phyloP scores from a whole-genome alignment of 192 early-diverging fungal genomes.

The Umbelopsis sp. region DNA sequence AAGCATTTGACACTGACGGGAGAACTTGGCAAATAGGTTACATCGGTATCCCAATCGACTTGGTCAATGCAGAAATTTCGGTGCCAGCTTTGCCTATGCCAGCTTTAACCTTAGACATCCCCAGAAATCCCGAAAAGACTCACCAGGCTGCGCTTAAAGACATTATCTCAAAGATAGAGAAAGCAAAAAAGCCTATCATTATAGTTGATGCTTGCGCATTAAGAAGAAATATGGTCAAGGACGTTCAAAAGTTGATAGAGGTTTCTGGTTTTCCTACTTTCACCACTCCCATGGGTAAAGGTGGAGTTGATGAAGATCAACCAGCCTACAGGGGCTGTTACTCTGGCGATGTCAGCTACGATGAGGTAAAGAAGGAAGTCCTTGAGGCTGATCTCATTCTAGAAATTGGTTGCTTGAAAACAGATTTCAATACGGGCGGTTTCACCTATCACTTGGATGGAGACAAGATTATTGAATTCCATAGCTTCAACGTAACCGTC shows the following conservation, averaged over 20 bases:
- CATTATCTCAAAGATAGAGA: constrained; percentile 31
- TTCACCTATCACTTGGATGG: constrained; percentile 44
- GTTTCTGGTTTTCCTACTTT: constrained; percentile 41
- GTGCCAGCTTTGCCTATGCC: constrained; percentile 18
- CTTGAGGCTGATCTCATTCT: constrained; percentile 41
- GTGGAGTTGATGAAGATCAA: constrained; percentile 34
- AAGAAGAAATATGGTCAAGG: constrained; percentile 33
- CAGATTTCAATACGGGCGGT: constrained; percentile 56
- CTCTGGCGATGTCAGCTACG: constrained; percentile 39
- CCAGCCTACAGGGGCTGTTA: constrained; percentile 44
- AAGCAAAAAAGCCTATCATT: constrained; percentile 46
- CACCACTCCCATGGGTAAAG: constrained; percentile 52
- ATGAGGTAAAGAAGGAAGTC: constrained; percentile 38
- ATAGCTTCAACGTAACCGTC: constrained; percentile 40
- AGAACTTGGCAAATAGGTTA: constrained; percentile 27
- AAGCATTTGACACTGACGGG: neutral
- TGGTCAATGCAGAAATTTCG: constrained; percentile 33
- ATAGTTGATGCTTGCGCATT: constrained; percentile 46
- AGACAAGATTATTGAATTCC: constrained; percentile 40
- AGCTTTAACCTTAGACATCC: constrained; percentile 24
- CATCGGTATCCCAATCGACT: constrained; percentile 48
- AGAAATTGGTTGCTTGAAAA: constrained; percentile 43
- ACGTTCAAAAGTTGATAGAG: constrained; percentile 40
- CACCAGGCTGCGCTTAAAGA: constrained; percentile 35
- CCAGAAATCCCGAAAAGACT: constrained; percentile 33